A percentile compares a stretch with the other conserved stretches of the same genome.
These are phyloP conservation scores for Tetragonia tetragonoides DNA, from an alignment of 148 eudicot species.

Conservation along the genomic window DNA sequence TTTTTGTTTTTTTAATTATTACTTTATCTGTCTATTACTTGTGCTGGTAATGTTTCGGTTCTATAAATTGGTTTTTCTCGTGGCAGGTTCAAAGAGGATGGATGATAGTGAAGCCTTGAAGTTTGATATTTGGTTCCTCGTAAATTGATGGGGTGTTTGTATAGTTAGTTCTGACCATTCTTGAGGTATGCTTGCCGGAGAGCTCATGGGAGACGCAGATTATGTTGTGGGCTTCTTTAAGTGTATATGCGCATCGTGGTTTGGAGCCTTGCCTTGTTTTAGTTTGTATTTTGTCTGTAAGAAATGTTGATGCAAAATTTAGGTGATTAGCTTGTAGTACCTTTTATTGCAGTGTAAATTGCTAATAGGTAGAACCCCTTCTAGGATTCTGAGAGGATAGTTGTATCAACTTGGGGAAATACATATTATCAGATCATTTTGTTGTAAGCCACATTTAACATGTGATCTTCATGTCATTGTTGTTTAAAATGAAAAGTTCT, in stretches of 20 bases:
- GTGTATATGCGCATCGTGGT: slow-evolving; percentile 15
- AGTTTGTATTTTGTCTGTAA: slow-evolving; percentile 17
- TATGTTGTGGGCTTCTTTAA: not conserved
- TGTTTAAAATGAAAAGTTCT: not conserved
- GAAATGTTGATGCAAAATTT: slow-evolving; percentile 12
- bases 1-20: no score
- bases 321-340: slow-evolving; percentile 17
- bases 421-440: not conserved
- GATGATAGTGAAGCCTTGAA: not conserved
- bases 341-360: slow-evolving; percentile 13
- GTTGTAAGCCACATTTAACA: not conserved
- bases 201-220: not conserved
- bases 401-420: slow-evolving; percentile 1
- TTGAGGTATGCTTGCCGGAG: slow-evolving; percentile 23
- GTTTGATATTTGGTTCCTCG: not conserved
- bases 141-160: slow-evolving; percentile 8
- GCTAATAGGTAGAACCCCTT: slow-evolving; percentile 9
- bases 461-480: not conserved
- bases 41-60: not conserved
- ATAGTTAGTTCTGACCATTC: slow-evolving; percentile 31
- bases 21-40: no score
- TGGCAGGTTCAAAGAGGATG: slow-evolving; percentile 12
- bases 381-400: not conserved
- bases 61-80: not conserved
- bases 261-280: slow-evolving; percentile 9